Conservation (phyloP, 129 eudicot species). For the Tagetes erecta region DNA sequence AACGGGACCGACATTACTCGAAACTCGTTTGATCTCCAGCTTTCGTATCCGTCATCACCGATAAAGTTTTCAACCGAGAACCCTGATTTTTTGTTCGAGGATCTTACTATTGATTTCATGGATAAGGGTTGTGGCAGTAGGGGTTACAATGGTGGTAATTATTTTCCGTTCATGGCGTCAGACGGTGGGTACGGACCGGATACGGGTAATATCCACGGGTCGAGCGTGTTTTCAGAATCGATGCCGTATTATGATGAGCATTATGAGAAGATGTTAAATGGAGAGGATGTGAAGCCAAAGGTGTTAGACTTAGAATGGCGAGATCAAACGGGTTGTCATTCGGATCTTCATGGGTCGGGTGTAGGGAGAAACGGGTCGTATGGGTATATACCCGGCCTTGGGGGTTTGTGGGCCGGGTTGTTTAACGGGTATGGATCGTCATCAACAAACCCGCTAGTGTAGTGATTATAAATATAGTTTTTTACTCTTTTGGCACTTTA, state of each 20-base stretch:
- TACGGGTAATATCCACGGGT: constrained; percentile 25
- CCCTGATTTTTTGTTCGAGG: constrained; percentile 31
- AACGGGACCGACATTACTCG: background rate
- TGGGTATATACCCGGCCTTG: constrained; percentile 48
- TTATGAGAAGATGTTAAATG: constrained; percentile 26
- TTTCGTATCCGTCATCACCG: constrained; percentile 44
- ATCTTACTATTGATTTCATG: constrained; percentile 50
- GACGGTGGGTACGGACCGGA: constrained; percentile 21
- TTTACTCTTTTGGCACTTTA: background rate
- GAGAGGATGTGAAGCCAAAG: constrained; percentile 60
- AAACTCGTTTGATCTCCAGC: constrained; percentile 45
- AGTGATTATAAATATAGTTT: background rate
- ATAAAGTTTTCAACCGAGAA: constrained; percentile 8
- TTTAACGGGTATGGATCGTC: constrained; percentile 67
- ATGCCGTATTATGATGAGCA: constrained; percentile 33
- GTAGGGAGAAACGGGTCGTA: constrained; percentile 14
- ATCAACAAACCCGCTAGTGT: constrained; percentile 51
- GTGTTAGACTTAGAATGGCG: constrained; percentile 60
- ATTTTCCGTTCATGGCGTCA: constrained; percentile 7
- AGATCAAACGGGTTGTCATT: constrained; percentile 56
- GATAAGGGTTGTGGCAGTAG: constrained; percentile 16
- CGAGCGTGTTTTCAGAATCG: constrained; percentile 37
- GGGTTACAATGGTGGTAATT: constrained; percentile 25
- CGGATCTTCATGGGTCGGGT: constrained; percentile 35
- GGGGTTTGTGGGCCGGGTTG: constrained; percentile 58